phyloP scores from a whole-genome alignment of 2,329 filamentous ascomycete genomes.

The Exophiala oligosperma region DNA sequence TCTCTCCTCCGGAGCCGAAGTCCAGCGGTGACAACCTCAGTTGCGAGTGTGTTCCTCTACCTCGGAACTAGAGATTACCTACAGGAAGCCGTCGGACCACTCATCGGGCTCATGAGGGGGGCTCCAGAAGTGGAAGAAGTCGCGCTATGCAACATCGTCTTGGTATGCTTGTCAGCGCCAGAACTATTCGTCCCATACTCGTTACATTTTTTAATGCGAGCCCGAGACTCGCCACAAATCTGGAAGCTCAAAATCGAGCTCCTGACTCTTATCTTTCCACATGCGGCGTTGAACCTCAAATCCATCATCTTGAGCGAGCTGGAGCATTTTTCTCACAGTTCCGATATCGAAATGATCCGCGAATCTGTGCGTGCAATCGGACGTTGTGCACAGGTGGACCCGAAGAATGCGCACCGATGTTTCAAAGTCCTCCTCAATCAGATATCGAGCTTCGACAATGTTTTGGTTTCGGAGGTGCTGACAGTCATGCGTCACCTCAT shows the following conservation, averaged over 20 bases:
- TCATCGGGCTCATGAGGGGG: slow-evolving; percentile 81
- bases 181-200: slow-evolving; percentile 83
- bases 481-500: slow-evolving; percentile 96
- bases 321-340: slow-evolving; percentile 81
- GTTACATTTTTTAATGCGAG: slow-evolving; percentile 83
- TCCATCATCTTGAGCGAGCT: slow-evolving; percentile 88
- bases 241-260: slow-evolving; percentile 93
- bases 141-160: slow-evolving; percentile 90
- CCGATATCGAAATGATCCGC: slow-evolving; percentile 74
- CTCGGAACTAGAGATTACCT: slow-evolving; percentile 79
- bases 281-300: slow-evolving; percentile 73
- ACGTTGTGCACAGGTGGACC: slow-evolving; percentile 74
- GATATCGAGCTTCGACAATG: slow-evolving; percentile 80
- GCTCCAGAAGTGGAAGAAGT: slow-evolving; percentile 86
- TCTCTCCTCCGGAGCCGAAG: slow-evolving; percentile 91
- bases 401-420: slow-evolving; percentile 70
- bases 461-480: slow-evolving; percentile 84
- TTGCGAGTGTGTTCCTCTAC: slow-evolving; percentile 80
- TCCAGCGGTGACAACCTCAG: slow-evolving; percentile 85
- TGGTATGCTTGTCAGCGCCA: slow-evolving; percentile 77
- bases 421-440: slow-evolving; percentile 80
- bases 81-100: slow-evolving; percentile 72
- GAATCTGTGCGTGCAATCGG: slow-evolving; percentile 93
- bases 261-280: slow-evolving; percentile 85
- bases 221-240: slow-evolving; percentile 74